Percentiles rank a stretch among this genome's conserved stretches.
These are phyloP conservation scores for Trichoderma oligosporum DNA, from an alignment of 2,329 filamentous ascomycete species.

Conservation along the genomic window DNA sequence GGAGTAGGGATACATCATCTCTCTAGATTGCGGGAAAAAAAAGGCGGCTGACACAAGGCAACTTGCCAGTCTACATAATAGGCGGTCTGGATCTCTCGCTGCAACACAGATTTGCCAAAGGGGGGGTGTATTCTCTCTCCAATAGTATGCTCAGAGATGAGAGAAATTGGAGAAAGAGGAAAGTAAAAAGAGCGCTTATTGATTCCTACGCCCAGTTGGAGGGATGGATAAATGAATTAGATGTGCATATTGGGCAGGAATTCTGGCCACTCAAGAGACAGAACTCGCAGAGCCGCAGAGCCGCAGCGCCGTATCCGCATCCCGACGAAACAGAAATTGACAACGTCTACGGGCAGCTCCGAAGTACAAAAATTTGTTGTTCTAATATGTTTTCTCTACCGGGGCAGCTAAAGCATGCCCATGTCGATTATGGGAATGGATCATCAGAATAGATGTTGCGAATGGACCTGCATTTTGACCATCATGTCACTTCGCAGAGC, in stretches of 20 bases:
- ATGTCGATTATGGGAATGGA: background rate
- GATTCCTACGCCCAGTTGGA: background rate
- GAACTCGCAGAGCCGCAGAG: background rate
- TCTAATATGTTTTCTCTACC: background rate
- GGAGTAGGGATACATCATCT: background rate
- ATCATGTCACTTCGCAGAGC: conserved; percentile 6
- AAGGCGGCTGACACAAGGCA: conserved; percentile 7
- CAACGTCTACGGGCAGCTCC: background rate
- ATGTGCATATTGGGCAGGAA: background rate
- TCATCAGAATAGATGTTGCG: no score
- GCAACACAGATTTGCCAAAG: background rate
- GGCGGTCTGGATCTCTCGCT: background rate
- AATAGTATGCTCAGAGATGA: background rate
- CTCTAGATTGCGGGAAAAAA: background rate
- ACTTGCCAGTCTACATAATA: background rate
- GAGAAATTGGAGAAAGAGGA: background rate
- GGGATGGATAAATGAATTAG: background rate
- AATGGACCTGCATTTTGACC: background rate
- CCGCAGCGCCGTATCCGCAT: background rate
- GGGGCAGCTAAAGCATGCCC: background rate
- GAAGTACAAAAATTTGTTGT: background rate
- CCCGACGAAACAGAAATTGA: background rate
- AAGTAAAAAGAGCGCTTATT: background rate
- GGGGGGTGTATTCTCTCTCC: background rate
- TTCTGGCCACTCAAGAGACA: background rate